Conservation (phyloP, 805 yeast genomes). For the Wickerhamiella shivajii region DNA sequence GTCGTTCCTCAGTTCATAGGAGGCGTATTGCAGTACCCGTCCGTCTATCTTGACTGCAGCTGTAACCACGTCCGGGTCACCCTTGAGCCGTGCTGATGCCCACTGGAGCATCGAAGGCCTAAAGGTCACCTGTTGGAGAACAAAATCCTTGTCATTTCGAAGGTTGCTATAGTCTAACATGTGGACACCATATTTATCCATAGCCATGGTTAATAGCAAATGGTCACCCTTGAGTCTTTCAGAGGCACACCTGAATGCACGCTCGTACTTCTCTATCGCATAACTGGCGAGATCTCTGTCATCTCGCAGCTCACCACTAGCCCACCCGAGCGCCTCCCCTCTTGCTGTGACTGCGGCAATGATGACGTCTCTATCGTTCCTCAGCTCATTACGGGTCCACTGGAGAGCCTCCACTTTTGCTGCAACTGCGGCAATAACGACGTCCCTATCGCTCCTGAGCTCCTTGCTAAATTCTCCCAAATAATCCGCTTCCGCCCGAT, state of each 20-base stretch:
- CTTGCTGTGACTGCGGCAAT: conserved; percentile 3
- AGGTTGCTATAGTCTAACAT: too few species aligned
- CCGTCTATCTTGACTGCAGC: conserved; percentile 8
- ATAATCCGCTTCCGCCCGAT: too few species aligned
- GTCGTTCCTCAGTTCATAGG: conserved; percentile 4
- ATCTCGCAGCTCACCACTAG: conserved; percentile 5
- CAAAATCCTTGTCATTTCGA: conserved; percentile 6
- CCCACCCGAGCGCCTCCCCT: conserved; percentile 5
- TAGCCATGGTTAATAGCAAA: conserved; percentile 3
- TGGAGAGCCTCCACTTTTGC: conserved; percentile 6
- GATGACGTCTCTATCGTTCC: conserved; percentile 6
- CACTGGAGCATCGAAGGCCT: too few species aligned
- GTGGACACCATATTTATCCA: too few species aligned
- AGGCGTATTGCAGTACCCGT: conserved; percentile 4
- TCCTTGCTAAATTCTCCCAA: too few species aligned
- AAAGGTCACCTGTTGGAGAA: conserved; percentile 6
- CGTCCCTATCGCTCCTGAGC: conserved; percentile 6
- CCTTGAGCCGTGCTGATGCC: too few species aligned
- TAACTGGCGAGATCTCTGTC: conserved; percentile 7
- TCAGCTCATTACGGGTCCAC: conserved; percentile 4
- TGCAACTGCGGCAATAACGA: conserved; percentile 6
- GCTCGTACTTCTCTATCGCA: conserved; percentile 4
- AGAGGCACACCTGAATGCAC: conserved; percentile 5
- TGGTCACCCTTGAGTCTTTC: conserved; percentile 5
- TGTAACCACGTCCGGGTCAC: too few species aligned